Percentiles rank a stretch among this genome's conserved stretches.
phyloP scores from a whole-genome alignment of 2,329 filamentous ascomycete species.

The Epichloe sp. region DNA sequence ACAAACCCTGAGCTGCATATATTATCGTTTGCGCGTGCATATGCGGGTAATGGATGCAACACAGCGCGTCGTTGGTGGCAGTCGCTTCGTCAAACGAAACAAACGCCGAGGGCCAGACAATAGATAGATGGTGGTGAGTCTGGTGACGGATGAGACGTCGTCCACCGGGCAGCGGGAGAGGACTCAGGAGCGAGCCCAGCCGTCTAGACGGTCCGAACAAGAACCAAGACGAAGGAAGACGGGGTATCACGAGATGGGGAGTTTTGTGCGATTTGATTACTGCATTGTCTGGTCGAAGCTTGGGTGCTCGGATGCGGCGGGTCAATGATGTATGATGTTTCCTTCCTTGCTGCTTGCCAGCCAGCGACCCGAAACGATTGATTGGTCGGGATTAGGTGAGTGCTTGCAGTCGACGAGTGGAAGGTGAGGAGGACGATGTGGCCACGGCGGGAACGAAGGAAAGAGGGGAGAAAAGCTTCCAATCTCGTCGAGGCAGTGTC shows the following conservation, averaged over 20 bases:
- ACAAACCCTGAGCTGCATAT: not conserved
- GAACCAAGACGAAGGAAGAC: not conserved
- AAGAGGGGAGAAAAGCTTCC: not conserved
- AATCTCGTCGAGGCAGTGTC: not conserved
- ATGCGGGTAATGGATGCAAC: not conserved
- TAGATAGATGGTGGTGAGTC: not conserved
- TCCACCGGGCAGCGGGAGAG: not conserved
- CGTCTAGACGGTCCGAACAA: not conserved
- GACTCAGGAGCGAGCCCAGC: not conserved
- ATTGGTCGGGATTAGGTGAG: not conserved
- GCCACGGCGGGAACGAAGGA: not conserved
- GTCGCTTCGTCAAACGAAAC: not conserved
- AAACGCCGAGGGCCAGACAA: not conserved
- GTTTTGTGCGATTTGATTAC: not conserved
- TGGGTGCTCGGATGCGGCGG: not conserved
- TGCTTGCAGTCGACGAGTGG: not conserved
- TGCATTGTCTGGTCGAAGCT: not conserved
- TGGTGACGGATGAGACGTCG: too few species aligned
- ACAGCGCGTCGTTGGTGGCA: not conserved
- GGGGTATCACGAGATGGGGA: not conserved
- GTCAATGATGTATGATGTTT: too few species aligned
- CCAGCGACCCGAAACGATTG: not conserved
- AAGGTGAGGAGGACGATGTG: not conserved
- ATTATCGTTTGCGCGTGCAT: not conserved
- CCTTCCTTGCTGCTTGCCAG: not conserved